Evolutionary conservation across 2,329 filamentous ascomycete species (phyloP), one percentile per base, ranked within the genome.

Genomic region (Paracamarosporium sp.): DNA sequence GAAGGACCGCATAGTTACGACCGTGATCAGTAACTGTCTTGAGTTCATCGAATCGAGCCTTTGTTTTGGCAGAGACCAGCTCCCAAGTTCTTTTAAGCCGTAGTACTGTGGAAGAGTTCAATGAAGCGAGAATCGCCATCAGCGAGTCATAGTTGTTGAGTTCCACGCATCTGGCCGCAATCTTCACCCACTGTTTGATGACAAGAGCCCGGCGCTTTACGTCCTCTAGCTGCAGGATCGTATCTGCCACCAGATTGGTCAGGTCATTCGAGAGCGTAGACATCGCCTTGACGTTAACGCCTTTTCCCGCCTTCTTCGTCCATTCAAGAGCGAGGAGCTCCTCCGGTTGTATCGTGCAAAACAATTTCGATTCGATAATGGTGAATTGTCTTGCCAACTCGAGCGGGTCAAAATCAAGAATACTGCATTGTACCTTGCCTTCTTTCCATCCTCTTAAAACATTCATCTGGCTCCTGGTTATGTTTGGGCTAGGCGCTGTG

Each of bases 131-230:
- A 67, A 99, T 97, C 7, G 95, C 93, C 93, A 98, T 97, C 11
- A 99, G 81, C 0, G 92, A 92, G 72, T 99, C 94, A 68, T 97
- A 99, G 79, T 99, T 99, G 80, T 95, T 90, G 25, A 98, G 84
- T 70, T 95, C 91, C 5, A 96, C 82, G 64, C 92, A 96, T 68
- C 91, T 91, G 67, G 90, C 85, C 0, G 92, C 92, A 66, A 98
- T 88, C 82, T 98, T 99, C 74, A 97, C 91, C 95, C 95, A 99
- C 68, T 98, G 93, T 81, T 99, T 98, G 80, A 99, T 95, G 51
- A 93, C 87, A 1, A 86, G 81, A 0, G 95, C 94, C 25, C 95
- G 88, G 81, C 94, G 96, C 85, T 98, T 98, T 25, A 90, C 88
- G 73, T 98, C 95, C n/a, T 91, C 85, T 56, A 92, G 85, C 55